Conservation (phyloP, 1,284 basidiomycete genomes). For the Butyriboletus appendiculatus region DNA sequence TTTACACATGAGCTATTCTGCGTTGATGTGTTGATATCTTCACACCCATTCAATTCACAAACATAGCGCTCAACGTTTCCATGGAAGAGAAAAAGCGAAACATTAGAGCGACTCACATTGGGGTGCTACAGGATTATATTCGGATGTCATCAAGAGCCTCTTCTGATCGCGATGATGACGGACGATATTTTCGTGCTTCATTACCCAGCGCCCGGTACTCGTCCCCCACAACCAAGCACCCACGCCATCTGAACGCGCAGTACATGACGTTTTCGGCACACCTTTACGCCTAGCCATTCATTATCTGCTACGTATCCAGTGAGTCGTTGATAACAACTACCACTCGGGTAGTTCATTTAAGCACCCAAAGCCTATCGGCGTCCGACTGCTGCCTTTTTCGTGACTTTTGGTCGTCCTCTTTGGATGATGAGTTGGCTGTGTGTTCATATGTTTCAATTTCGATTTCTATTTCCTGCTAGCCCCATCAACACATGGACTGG, state of each 20-base stretch:
- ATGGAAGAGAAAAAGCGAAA: background rate
- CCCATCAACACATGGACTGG: slow-evolving; percentile 2
- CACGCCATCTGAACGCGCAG: background rate
- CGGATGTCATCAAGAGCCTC: background rate
- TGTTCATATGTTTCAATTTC: background rate
- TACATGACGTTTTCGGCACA: background rate
- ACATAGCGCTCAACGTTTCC: background rate
- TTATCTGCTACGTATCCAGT: background rate
- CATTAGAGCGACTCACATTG: background rate
- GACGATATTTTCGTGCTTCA: background rate
- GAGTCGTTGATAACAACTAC: background rate
- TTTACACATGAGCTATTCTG: background rate
- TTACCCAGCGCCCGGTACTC: background rate
- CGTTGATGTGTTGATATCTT: slow-evolving; percentile 10
- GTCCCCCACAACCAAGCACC: background rate
- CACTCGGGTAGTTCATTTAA: background rate
- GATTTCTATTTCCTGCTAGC: background rate
- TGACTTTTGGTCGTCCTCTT: background rate
- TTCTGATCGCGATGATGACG: slow-evolving; percentile 8
- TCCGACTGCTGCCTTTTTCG: background rate
- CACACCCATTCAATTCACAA: background rate
- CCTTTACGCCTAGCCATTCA: background rate
- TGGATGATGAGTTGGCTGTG: slow-evolving; percentile 1
- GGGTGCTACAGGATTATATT: background rate
- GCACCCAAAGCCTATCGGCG: background rate